Evolutionary conservation across 192 early-diverging fungal species (phyloP), one percentile per base, ranked within the genome.

Genomic region (Oehlia diaphana): DNA sequence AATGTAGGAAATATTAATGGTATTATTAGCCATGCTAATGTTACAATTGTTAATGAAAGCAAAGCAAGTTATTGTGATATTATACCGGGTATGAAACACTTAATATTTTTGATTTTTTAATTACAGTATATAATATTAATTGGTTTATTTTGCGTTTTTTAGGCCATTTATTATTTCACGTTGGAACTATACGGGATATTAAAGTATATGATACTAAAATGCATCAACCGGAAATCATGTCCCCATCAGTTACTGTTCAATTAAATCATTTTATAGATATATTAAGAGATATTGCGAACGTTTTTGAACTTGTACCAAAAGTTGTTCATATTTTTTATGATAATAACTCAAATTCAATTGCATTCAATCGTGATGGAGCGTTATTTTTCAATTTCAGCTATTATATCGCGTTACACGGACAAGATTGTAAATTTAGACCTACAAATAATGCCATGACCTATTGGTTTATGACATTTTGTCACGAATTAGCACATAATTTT

Each of bases 311-410:
- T 2, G 70, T 80, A 3, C 69, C 79, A 0, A 76, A 82, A 33
- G 84, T 88, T 0, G 80, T 96, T 42, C 94, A 96, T 74, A 87
- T 97, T 8, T 97, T 90, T 74, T 96, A 88, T 78, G 95, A 97
- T 83, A 74, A 74, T 2, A 80, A 85, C 37, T 94, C 93, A 3
- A 76, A 84, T 2, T 88, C 92, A 2, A 91, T 96, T 80, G 95
- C 95, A 7, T 96, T 97, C 76, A 95, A 97, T 76, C 87, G 91
- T 2, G 90, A 86, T 35, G 86, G 90, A 0, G 85, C 91, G 8
- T 83, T 97, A 39, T 97, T 95, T 78, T 95, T 97, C 84, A 97
- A 97, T 68, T 80, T 92, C 62, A 80, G 94, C 16, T 96, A 86
- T 81, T 97, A 91, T 81, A 81, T 93, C 6, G 90, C 84, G 0